A percentile compares a stretch with the other conserved stretches of the same genome.
Evolutionary conservation across 2,329 filamentous ascomycete genomes (phyloP).

Genomic region (Mollisiaceae sp.): DNA sequence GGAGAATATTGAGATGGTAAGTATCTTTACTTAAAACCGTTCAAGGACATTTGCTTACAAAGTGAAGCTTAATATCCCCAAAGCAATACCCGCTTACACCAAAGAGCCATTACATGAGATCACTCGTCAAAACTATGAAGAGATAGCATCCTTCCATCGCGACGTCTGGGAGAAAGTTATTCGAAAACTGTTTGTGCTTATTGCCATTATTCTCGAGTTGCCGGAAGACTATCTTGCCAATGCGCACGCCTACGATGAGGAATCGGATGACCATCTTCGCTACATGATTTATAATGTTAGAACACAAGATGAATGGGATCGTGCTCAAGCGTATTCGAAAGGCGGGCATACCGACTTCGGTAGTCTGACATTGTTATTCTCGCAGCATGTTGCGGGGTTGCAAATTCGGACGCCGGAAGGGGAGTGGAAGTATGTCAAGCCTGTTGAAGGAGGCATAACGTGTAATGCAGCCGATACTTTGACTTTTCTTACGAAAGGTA

Average conservation of each 20-base stretch:
- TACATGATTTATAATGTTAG: slow-evolving; percentile 63
- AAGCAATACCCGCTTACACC: slow-evolving; percentile 52
- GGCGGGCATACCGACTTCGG: slow-evolving; percentile 50
- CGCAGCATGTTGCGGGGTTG: slow-evolving; percentile 45
- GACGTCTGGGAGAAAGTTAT: slow-evolving; percentile 59
- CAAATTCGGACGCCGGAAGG: slow-evolving; percentile 48
- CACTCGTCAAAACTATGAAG: slow-evolving; percentile 53
- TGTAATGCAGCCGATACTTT: slow-evolving; percentile 55
- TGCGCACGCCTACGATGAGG: slow-evolving; percentile 59
- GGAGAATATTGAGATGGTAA: slow-evolving; percentile 61
- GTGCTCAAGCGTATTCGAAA: slow-evolving; percentile 50
- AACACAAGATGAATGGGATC: slow-evolving; percentile 51
- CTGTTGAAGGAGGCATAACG: slow-evolving; percentile 53
- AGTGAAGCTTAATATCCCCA: slow-evolving; percentile 56
- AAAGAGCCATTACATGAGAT: slow-evolving; percentile 50
- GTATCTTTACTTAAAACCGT: not conserved
- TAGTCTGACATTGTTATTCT: slow-evolving; percentile 46
- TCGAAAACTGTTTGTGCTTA: slow-evolving; percentile 59
- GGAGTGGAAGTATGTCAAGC: slow-evolving; percentile 56
- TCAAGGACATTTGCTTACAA: not conserved
- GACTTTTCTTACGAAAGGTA: slow-evolving; percentile 49
- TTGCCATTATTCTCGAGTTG: slow-evolving; percentile 64
- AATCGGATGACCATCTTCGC: slow-evolving; percentile 61
- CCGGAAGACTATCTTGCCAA: slow-evolving; percentile 60
- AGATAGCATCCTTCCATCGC: slow-evolving; percentile 57